Evolutionary conservation across 345 rosid species (phyloP).

Genomic region (Lepidium sativum): DNA sequence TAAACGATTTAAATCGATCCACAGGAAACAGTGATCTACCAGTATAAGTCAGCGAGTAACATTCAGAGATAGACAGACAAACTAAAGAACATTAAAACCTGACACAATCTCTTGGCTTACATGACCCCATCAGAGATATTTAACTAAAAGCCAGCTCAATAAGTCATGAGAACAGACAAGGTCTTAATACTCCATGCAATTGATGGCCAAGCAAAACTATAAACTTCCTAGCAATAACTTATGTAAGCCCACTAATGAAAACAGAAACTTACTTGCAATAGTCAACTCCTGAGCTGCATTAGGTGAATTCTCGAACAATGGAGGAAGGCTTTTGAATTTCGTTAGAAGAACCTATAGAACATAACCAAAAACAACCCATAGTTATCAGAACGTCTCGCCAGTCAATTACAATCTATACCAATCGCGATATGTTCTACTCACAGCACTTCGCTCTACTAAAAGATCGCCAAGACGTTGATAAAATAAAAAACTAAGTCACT

Average conservation of each 20-base stretch:
- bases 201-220: neutral
- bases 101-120: neutral
- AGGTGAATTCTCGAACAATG: slow-evolving; percentile 73
- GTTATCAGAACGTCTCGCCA: neutral
- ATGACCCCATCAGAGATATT: neutral
- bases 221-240: neutral
- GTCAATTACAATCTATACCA: neutral
- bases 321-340: slow-evolving; percentile 72
- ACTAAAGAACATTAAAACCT: neutral
- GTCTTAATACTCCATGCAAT: neutral
- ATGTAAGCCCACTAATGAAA: neutral
- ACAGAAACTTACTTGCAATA: slow-evolving; percentile 52
- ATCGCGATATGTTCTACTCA: neutral
- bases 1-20: neutral
- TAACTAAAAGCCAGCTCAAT: neutral
- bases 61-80: neutral
- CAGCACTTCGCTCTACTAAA: neutral
- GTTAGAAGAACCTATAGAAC: slow-evolving; percentile 71
- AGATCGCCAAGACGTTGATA: neutral
- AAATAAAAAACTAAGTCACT: neutral
- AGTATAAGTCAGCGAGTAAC: neutral
- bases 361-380: neutral
- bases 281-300: slow-evolving; percentile 56
- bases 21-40: neutral
- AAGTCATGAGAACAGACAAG: neutral